Base-by-base conservation (phyloP, 305 asterid genomes). In the Fraxinus greggii region DNA sequence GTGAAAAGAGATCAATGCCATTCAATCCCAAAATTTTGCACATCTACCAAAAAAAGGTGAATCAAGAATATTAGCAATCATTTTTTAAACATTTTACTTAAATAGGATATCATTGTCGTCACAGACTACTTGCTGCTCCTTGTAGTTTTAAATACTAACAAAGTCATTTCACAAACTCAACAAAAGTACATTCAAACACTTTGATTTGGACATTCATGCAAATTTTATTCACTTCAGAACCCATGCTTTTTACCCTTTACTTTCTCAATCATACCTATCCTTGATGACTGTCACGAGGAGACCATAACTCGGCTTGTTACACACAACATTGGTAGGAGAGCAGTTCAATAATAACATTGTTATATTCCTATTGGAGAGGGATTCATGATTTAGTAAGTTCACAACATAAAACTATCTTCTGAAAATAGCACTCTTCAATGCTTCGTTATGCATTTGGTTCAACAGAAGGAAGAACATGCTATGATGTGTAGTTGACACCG, bases 1-100 rank as follows among this genome's bases (percentile, higher is more conserved):
- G 98, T 36, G 98, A 95, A 86, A 95, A 92, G 83, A 93, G 98
- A 86, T 95, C 98, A n/a, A 95, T 93, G 80, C 97, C 95, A 86
- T 92, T 90, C 91, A 95, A 89, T 75, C 98, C 98, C 84, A 95
- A 59, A 78, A 95, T 89, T 88, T 92, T 95, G 93, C 98, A 95
- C 76, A 89, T 81, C 98, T 93, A 83, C 48, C 78, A 76, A 77
- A 84, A 77, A 36, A 83, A 17, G 80, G 32, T 10, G 12, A 29
- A 31, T 69, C 4, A 73, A 77, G 59, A 63, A 24, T 7, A 24
- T 81, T 36, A 56, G 45, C 35, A 45, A 63, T 31, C 45, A 26
- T 13, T 26, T 29, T 56, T 32, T 28, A 79, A 61, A 59, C 42
- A 81, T 56, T 59, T 48, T 15, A 26, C 59, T 21, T 40, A 8